Percentiles rank a stretch among this genome's conserved stretches.
phyloP scores from a whole-genome alignment of 2,329 filamentous ascomycete species.

The Nakataea oryzae region DNA sequence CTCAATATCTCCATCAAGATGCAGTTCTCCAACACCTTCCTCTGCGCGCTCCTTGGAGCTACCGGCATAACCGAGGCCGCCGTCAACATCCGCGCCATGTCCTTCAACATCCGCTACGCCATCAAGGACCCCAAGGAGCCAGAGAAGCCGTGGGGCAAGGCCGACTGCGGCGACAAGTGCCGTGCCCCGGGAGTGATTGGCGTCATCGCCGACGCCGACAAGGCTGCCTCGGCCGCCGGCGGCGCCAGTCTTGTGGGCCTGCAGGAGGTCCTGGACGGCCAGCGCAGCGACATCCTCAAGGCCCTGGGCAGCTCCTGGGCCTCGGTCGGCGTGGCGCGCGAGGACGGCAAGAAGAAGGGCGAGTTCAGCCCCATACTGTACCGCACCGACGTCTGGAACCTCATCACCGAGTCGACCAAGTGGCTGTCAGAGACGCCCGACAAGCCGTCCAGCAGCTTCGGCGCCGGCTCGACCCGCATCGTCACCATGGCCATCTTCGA shows the following conservation, averaged over 20 bases:
- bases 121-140: constrained; percentile 50
- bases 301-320: constrained; percentile 28
- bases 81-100: background rate
- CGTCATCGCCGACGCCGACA: background rate
- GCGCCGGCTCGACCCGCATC: constrained; percentile 29
- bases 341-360: constrained; percentile 39
- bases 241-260: constrained; percentile 31
- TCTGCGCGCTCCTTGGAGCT: background rate
- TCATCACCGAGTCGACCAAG: constrained; percentile 40
- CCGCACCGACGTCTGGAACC: constrained; percentile 35
- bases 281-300: constrained; percentile 31
- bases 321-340: constrained; percentile 30
- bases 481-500: constrained; percentile 34
- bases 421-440: constrained; percentile 53
- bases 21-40: background rate
- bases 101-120: constrained; percentile 2
- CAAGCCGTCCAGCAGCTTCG: constrained; percentile 48
- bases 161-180: background rate
- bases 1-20: background rate
- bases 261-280: constrained; percentile 36
- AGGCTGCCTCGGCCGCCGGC: constrained; percentile 14
- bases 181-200: background rate
- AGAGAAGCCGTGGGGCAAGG: background rate
- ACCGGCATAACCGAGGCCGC: background rate
- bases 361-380: constrained; percentile 54